Evolutionary conservation across 1,284 basidiomycete genomes (phyloP).

Genomic region (Pascua sp.): DNA sequence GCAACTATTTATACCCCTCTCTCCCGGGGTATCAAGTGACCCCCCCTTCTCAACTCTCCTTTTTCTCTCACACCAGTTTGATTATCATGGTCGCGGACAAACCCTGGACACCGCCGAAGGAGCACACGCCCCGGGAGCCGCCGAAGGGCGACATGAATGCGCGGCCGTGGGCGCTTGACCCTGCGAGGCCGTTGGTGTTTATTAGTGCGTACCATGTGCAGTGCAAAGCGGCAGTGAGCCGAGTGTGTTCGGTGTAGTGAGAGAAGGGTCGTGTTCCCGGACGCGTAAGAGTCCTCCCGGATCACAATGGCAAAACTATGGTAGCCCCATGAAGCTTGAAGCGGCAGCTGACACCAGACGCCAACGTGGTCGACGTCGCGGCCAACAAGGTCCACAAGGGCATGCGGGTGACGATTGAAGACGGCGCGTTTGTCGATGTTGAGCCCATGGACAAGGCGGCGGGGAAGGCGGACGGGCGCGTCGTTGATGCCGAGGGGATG

Average conservation of each 20-base stretch:
- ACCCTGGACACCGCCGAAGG: background rate
- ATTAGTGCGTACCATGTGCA: background rate
- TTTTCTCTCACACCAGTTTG: background rate
- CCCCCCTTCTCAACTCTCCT: background rate
- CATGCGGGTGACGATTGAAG: conserved; percentile 14
- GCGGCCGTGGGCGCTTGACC: conserved; percentile 7
- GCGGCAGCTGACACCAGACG: conserved; percentile 13
- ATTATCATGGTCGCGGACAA: conserved; percentile 1
- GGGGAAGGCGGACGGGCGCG: conserved; percentile 1
- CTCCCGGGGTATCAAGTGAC: too few species aligned
- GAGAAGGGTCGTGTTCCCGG: background rate
- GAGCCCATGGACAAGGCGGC: background rate
- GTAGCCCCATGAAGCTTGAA: too few species aligned
- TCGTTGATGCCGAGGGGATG: conserved; percentile 16
- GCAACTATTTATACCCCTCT: too few species aligned
- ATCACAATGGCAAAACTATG: too few species aligned
- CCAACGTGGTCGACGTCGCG: conserved; percentile 20
- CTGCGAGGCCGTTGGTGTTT: conserved; percentile 9
- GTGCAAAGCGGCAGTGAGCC: too few species aligned
- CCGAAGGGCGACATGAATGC: conserved; percentile 11
- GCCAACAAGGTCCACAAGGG: conserved; percentile 8
- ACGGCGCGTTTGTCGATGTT: conserved; percentile 11
- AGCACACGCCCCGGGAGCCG: conserved; percentile 5
- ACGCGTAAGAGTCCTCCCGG: too few species aligned
- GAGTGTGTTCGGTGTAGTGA: too few species aligned